phyloP scores from a whole-genome alignment of 2,329 filamentous ascomycete genomes.

The Fusarium sp. region DNA sequence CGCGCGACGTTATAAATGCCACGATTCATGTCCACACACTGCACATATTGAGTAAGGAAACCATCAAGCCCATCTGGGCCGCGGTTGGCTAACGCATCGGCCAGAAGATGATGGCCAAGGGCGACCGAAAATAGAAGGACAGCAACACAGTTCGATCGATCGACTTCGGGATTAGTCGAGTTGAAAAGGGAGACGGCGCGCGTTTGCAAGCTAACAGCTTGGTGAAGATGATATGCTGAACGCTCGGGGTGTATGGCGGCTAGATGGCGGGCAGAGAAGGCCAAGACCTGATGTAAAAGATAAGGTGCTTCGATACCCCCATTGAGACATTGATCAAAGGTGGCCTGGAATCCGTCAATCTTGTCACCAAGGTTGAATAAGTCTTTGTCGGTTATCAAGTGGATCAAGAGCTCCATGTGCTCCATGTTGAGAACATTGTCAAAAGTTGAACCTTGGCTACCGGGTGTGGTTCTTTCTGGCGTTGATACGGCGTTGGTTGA shows the following conservation, averaged over 20 bases:
- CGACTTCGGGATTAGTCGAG: not conserved
- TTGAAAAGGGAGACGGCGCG: conserved; percentile 36
- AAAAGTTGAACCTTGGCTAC: fast-evolving
- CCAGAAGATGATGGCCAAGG: conserved; percentile 30
- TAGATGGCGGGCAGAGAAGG: conserved; percentile 39
- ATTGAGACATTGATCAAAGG: not conserved
- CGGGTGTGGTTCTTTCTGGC: not conserved
- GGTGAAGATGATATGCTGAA: not conserved
- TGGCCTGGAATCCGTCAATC: not conserved
- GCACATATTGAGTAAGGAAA: conserved; percentile 10
- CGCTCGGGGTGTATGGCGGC: not conserved
- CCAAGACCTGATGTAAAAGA: conserved; percentile 29
- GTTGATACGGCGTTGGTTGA: not conserved
- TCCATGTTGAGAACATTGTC: conserved; percentile 18
- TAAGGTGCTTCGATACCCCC: conserved; percentile 19
- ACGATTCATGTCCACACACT: conserved; percentile 29
- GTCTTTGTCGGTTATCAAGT: not conserved
- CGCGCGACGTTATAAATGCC: conserved; percentile 23
- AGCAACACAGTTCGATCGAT: conserved; percentile 24
- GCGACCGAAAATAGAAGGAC: conserved; percentile 32
- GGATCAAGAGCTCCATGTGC: conserved; percentile 31
- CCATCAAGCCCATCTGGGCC: not conserved
- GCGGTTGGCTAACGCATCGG: conserved; percentile 15
- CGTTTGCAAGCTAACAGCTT: conserved; percentile 23
- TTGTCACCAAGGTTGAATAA: conserved; percentile 18